Base-by-base conservation (phyloP, 2,329 filamentous ascomycete genomes). In the Tympanopsis confertula region DNA sequence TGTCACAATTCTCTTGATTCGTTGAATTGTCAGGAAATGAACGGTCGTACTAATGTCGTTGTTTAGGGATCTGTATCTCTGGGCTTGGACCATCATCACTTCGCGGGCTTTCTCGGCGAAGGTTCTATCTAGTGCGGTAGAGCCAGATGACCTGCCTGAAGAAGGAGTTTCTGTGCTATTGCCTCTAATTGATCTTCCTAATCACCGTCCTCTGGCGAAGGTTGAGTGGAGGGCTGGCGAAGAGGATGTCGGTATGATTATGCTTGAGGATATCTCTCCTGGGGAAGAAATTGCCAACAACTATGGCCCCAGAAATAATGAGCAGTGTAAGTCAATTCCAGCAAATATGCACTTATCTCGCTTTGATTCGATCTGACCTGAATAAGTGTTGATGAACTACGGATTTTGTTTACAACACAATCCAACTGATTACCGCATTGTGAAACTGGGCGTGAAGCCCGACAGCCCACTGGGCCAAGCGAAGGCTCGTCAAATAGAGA, bases 271-370 rank as follows among this genome's bases (percentile, higher is more conserved):
- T 17, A 48, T 61, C 35, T 24, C 43, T 10, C 48, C 56, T 5
- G 59, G 59, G 1, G 42, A 61, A 33, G 61, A 66, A 44, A 54
- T 67, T 30, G 55, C 50, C 5, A 68, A 67, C 46, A 68, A 68
- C 41, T 68, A 68, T 39, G 64, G 63, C 1, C 63, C 63, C 14
- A 57, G 61, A 36, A 65, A 63, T 40, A 68, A 67, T 39, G 62
- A 65, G 44, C 59, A 63, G 40, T 48, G 64, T 59, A 42, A 35
- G 57, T 43, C 19, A 14, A 5, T 5, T 13, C 5, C 12, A 13
- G 20, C 13, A 17, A 10, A 35, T 7, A 35, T 14, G 32, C 13
- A 12, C n/a, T 29, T 13, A 7, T 13, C 5, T 12, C 19, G 18
- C 20, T 13, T 33, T 22, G 35, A 18, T 13, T 19, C 4, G 14